Conservation (phyloP, 2,329 filamentous ascomycete genomes). For the Pyrenochaeta sp. region DNA sequence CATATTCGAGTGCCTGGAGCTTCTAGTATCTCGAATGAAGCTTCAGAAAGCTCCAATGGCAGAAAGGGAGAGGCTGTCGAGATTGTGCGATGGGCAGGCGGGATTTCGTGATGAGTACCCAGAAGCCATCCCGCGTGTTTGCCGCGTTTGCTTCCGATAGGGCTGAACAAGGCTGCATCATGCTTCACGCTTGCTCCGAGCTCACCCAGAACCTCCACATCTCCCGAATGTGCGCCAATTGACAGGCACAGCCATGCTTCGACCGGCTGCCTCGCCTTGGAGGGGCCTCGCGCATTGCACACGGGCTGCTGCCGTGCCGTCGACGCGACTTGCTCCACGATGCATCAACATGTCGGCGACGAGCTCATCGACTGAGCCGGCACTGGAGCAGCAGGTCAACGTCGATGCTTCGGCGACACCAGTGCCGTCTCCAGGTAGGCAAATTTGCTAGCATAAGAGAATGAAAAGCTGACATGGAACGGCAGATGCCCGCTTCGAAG, state of each 20-base stretch:
- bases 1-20: conserved; percentile 27
- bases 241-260: conserved; percentile 41
- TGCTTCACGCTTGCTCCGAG: conserved; percentile 8
- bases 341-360: conserved; percentile 58
- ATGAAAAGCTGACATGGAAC: not conserved
- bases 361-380: conserved; percentile 51
- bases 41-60: conserved; percentile 13
- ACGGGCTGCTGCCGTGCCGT: conserved; percentile 17
- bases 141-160: conserved; percentile 13
- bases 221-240: conserved; percentile 27
- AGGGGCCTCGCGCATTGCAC: conserved; percentile 29
- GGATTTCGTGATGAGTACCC: conserved; percentile 11
- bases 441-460: not conserved
- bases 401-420: conserved; percentile 31
- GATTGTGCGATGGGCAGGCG: conserved; percentile 20
- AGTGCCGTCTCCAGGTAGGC: conserved; percentile 39
- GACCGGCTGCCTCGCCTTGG: conserved; percentile 42
- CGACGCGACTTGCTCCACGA: conserved; percentile 36
- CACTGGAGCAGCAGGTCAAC: conserved; percentile 41
- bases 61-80: conserved; percentile 3
- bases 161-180: conserved; percentile 2
- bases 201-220: conserved; percentile 6
- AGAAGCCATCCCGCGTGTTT: conserved; percentile 7
- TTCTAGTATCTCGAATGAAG: conserved; percentile 3
- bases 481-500: conserved; percentile 91